These are phyloP conservation scores for Pterocarpus santalinus DNA, from an alignment of 306 rosid species.

Conservation along the genomic window DNA sequence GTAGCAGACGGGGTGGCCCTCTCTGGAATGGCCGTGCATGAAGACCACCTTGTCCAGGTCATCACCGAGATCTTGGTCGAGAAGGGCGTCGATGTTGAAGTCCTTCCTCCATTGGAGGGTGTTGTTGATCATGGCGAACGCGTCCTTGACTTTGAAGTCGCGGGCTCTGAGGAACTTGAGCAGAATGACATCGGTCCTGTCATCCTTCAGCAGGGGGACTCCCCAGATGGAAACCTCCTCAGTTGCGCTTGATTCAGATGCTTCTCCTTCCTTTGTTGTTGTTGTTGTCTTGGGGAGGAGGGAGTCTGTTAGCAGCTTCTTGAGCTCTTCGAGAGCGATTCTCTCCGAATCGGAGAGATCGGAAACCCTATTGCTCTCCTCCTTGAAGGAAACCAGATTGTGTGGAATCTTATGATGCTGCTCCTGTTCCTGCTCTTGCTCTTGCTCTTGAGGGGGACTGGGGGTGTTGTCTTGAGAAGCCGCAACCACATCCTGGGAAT, in stretches of 20 bases:
- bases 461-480: conserved; percentile 41
- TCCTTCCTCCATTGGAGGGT: conserved; percentile 79
- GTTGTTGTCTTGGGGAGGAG: background rate
- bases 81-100: conserved; percentile 71
- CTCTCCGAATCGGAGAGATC: conserved; percentile 77
- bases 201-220: conserved; percentile 78
- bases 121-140: conserved; percentile 68
- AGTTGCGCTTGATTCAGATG: too few species aligned
- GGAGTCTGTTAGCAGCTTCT: conserved; percentile 51
- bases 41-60: conserved; percentile 86
- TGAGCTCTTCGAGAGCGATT: conserved; percentile 63
- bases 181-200: conserved; percentile 77
- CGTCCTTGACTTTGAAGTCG: conserved; percentile 78
- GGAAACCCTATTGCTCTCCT: conserved; percentile 74
- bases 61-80: conserved; percentile 79
- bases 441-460: background rate
- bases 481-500: conserved; percentile 42
- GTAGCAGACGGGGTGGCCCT: conserved; percentile 85
- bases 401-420: conserved; percentile 50
- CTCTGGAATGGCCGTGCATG: conserved; percentile 79
- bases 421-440: background rate
- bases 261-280: background rate
- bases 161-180: conserved; percentile 90
- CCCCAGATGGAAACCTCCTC: conserved; percentile 77
- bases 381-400: conserved; percentile 70